These are phyloP conservation scores for Globisporangium perplexum DNA, from an alignment of 352 stramenopile genomes.

Conservation along the genomic window DNA sequence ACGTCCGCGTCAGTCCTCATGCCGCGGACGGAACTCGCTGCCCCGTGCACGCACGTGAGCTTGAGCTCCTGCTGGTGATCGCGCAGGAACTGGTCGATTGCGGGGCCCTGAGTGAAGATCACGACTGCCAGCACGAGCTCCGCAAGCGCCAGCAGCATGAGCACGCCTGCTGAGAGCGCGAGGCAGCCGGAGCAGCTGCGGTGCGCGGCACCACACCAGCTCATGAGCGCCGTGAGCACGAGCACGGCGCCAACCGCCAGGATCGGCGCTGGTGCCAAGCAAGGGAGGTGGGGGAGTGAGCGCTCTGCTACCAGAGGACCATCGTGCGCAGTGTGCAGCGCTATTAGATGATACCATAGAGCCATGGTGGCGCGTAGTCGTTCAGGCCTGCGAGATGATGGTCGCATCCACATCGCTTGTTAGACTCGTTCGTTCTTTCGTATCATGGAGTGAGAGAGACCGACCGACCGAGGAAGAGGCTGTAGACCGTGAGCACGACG, in stretches of 20 bases:
- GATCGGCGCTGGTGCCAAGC: conserved; percentile 28
- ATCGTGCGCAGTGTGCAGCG: too few species aligned
- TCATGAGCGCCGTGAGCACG: conserved; percentile 50
- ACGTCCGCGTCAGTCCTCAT: neutral
- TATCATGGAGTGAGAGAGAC: neutral
- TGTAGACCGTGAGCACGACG: conserved; percentile 52
- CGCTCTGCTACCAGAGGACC: neutral
- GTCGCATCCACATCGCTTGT: too few species aligned
- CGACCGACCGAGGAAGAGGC: conserved; percentile 43
- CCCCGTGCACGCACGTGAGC: conserved; percentile 47
- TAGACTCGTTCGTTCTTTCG: too few species aligned
- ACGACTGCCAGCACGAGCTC: conserved; percentile 69
- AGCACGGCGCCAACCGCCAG: conserved; percentile 46
- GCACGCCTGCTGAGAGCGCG: conserved; percentile 45
- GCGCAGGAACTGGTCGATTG: conserved; percentile 63
- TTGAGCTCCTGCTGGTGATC: conserved; percentile 64
- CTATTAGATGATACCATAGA: conserved; percentile 36
- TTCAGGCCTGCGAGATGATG: conserved; percentile 50
- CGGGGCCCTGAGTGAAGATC: conserved; percentile 62
- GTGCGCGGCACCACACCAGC: conserved; percentile 53
- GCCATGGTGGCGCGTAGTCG: conserved; percentile 56
- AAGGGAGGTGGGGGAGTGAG: neutral
- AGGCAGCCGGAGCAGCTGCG: conserved; percentile 40
- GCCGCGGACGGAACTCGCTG: neutral
- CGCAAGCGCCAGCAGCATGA: conserved; percentile 55